Evolutionary conservation across 345 rosid genomes (phyloP), one percentile per base, ranked within the genome.

Genomic region (Arabis hirsuta): DNA sequence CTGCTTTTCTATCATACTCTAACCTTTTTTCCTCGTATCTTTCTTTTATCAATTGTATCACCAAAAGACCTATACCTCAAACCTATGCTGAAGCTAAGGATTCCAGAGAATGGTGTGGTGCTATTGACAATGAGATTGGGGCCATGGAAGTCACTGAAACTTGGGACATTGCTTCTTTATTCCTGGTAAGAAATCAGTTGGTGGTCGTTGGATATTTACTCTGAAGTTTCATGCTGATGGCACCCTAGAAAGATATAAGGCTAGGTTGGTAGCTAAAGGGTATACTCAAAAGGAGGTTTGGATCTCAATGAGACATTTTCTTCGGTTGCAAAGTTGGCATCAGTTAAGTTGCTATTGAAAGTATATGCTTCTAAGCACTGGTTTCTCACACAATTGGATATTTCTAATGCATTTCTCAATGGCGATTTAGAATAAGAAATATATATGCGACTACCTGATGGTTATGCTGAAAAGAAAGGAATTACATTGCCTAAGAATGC

Each of bases 401-500:
- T 46, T 3, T 46, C 24, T 0, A 46, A 46, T 46, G 51, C 11
- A 1, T 46, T 14, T 3, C 24, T 46, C 6, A 46, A 46, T 16
- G 24, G 22, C 0, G 4, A 46, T 7, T 16, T 46, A 4, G 22
- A 7, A 0, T 11, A 46, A 7, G 24, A 46, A 0, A 16, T 14
- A 0, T 46, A 6, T 7, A 14, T 46, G 51, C 0, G 0, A 0
- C 2, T 46, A 0, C 5, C 4, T 45, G 50, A 3, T 1, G 20
- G 1, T 16, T 16, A 16, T 16, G 16, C 16, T 16, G 1, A n/a
- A 16, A 16, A 10, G 1, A n/a, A n/a, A 8, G 20, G 22, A 1
- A 3, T 0, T 3, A 0, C 32, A 4, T 7, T 45, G n/a, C 22
- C 20, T 0, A 2, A 2, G 3, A 45, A 2, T 0, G 19, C 3